Base-by-base conservation (phyloP, 2,329 filamentous ascomycete genomes). In the Domatiomyces globalis region DNA sequence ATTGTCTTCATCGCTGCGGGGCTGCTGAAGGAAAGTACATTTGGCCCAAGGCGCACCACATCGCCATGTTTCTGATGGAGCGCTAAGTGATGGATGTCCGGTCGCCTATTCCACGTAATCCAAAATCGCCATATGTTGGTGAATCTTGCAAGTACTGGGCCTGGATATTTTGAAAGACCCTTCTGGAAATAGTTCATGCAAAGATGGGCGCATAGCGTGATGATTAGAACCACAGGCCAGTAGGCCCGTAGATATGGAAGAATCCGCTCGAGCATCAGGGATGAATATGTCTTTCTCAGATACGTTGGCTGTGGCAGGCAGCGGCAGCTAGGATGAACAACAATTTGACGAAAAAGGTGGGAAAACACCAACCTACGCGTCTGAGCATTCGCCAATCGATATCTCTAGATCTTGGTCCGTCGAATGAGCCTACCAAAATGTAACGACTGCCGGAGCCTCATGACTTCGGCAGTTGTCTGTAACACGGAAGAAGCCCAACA, bases 61-160 rank as follows among this genome's bases (percentile, higher is more conserved):
- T 84, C 78, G 46, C 86, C 86, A 67, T 87, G 74, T 59, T 85
- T 75, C 12, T 74, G 73, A 63, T 92, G 86, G 0, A 92, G 71
- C 7, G 67, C 72, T 45, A 83, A 74, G 54, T 85, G 81, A 0
- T 83, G 87, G 55, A 77, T 67, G 53, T 92, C 82, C 2, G 85
- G 77, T 42, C 78, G 72, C 48, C 78, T 74, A 7, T 75, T 72
- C 51, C 74, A 80, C 1, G 85, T 84, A 59, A 87, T 83, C 61
- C 76, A 74, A 56, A 87, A 78, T 18, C 85, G 74, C 85, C 85
- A 90, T 74, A 79, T 81, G 62, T 90, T 78, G 10, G 82, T 85
- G 50, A 78, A 72, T 3, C 69, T 81, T 18, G 85, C 86, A 43
- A 86, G 62, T 51, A 81, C 72, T 0, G 82, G 85, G 0, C 85